Conservation (phyloP, 768 basidiomycete species). For the Boletellus emodensis region DNA sequence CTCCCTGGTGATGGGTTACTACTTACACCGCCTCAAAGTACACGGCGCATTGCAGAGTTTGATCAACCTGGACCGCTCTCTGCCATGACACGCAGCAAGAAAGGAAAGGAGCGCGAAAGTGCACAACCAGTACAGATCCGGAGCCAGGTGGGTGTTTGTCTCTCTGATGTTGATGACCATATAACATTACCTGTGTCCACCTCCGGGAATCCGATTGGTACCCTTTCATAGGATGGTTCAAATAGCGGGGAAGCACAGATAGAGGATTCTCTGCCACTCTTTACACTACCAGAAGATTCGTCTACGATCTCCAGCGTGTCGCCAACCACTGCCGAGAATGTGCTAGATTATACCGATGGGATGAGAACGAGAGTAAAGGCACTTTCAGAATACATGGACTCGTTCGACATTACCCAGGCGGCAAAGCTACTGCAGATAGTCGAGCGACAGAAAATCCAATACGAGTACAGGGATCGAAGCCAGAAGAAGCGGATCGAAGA, state of each 20-base stretch:
- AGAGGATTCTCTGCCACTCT: constrained; percentile 20
- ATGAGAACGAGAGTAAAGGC: constrained; percentile 21
- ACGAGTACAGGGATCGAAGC: constrained; percentile 20
- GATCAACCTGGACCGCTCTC: neutral
- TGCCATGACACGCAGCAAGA: constrained; percentile 14
- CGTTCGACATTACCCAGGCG: constrained; percentile 22
- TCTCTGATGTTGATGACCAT: neutral
- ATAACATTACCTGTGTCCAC: neutral
- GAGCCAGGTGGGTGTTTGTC: constrained; percentile 15
- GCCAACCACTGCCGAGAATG: constrained; percentile 25
- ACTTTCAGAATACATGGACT: constrained; percentile 25
- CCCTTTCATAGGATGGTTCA: neutral
- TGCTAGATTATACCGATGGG: constrained; percentile 23
- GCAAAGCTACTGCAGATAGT: constrained; percentile 9
- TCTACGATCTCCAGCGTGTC: constrained; percentile 14
- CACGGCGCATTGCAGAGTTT: constrained; percentile 5
- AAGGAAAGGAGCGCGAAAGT: constrained; percentile 27
- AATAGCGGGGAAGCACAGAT: neutral
- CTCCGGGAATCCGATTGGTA: neutral
- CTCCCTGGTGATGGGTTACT: constrained; percentile 1
- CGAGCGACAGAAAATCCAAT: constrained; percentile 23
- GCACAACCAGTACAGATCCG: neutral
- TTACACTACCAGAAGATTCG: constrained; percentile 10
- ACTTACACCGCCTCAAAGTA: constrained; percentile 29
- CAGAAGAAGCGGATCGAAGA: constrained; percentile 23